These are phyloP conservation scores for Sugiyamaella mastotermitis DNA, from an alignment of 805 yeast species.

Conservation along the genomic window DNA sequence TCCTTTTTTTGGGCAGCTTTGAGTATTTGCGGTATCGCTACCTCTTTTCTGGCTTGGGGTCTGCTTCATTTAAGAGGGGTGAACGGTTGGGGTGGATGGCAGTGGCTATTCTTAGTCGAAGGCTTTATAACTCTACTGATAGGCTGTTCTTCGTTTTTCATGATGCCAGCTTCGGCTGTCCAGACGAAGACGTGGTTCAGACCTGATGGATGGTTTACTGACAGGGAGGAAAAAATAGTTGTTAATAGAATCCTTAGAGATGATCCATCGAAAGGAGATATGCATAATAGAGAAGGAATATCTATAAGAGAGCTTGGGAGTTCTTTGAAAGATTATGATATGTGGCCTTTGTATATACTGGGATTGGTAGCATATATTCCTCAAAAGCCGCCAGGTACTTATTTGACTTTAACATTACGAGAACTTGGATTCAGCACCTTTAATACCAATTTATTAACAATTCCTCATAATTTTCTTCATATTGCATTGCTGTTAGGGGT, in stretches of 20 bases:
- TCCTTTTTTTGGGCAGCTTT: constrained; percentile 56
- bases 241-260: constrained; percentile 56
- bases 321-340: constrained; percentile 43
- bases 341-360: constrained; percentile 49
- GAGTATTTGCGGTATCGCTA: constrained; percentile 40
- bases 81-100: constrained; percentile 50
- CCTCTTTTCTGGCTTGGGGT: constrained; percentile 50
- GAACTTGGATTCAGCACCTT: constrained; percentile 48
- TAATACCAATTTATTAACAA: constrained; percentile 45
- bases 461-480: constrained; percentile 24
- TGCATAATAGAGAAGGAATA: constrained; percentile 56
- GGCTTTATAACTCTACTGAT: constrained; percentile 51
- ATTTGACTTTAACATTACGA: constrained; percentile 45
- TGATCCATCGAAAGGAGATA: constrained; percentile 59
- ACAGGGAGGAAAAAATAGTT: constrained; percentile 51
- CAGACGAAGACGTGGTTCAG: constrained; percentile 46
- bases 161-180: constrained; percentile 48
- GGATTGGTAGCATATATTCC: constrained; percentile 41
- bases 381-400: constrained; percentile 33
- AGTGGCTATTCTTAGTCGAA: constrained; percentile 59
- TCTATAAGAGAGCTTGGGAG: constrained; percentile 34
- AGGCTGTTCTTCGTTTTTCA: constrained; percentile 41
- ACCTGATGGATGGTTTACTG: constrained; percentile 49
- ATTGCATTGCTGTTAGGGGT: constrained; percentile 13
- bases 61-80: constrained; percentile 44